Evolutionary conservation across 129 eudicot genomes (phyloP).

Genomic region (Pittosporum tobira): DNA sequence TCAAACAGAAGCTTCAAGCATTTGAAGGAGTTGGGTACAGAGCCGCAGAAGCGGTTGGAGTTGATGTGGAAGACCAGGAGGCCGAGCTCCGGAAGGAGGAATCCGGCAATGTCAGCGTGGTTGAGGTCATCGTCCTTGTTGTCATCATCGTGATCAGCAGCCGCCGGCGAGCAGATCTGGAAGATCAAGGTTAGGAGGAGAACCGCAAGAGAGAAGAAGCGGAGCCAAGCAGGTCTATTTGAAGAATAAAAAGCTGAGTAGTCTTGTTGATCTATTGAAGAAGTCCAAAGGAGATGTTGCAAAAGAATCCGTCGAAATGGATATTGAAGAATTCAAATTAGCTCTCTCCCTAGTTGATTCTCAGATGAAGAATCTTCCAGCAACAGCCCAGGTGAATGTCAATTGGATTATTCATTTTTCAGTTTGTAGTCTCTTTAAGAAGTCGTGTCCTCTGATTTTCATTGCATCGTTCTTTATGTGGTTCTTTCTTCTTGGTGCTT

Average conservation of each 20-base stretch:
- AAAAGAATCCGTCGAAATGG: conserved; percentile 53
- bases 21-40: no score
- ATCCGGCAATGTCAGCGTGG: no score
- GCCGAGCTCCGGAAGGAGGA: no score
- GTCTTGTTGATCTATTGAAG: conserved; percentile 51
- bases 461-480: conserved; percentile 13
- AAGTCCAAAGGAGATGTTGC: conserved; percentile 54
- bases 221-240: conserved; percentile 50
- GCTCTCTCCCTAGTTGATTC: conserved; percentile 77
- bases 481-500: no score
- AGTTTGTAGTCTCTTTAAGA: background rate
- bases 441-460: background rate
- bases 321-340: conserved; percentile 56
- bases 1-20: no score
- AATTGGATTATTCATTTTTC: background rate
- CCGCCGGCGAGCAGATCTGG: no score
- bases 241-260: conserved; percentile 47
- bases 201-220: no score
- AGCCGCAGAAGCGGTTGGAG: no score
- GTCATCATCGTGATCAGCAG: no score
- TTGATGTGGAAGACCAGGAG: no score
- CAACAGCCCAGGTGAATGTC: conserved; percentile 64
- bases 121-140: no score
- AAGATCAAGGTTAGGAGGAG: no score
- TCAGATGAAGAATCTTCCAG: conserved; percentile 81